Conservation (phyloP, 208 protist species). For the Acanthamoeba healyi region DNA sequence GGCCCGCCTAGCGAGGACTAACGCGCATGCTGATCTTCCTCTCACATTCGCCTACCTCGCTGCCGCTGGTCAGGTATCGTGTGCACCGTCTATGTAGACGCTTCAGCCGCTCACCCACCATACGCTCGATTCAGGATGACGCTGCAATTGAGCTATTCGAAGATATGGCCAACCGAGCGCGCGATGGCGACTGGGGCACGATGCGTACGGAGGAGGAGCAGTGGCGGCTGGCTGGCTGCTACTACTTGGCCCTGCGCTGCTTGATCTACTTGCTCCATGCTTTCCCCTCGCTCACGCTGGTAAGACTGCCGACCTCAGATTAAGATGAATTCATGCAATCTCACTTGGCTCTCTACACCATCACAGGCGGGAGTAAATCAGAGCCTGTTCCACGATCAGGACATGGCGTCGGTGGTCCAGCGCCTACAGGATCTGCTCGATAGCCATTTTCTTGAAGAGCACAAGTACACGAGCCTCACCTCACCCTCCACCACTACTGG, state of each 20-base stretch:
- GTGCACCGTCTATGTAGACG: too few relatives aligned
- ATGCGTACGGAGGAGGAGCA: neutral
- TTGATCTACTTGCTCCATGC: neutral
- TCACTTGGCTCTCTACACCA: neutral
- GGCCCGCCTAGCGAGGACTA: too few relatives aligned
- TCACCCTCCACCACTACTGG: too few relatives aligned
- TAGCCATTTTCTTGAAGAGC: neutral
- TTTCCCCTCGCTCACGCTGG: neutral
- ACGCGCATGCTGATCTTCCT: neutral
- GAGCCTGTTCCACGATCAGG: neutral
- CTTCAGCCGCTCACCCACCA: too few relatives aligned
- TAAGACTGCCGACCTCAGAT: neutral
- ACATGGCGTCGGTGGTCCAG: neutral
- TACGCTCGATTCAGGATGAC: too few relatives aligned
- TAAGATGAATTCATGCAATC: neutral
- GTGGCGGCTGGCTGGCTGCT: neutral
- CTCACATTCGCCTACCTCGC: neutral
- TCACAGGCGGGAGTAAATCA: neutral
- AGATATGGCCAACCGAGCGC: neutral
- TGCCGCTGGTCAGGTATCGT: too few relatives aligned
- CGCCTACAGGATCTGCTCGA: neutral
- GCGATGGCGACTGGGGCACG: neutral
- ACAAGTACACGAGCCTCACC: too few relatives aligned
- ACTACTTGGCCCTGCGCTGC: neutral
- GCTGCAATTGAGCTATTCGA: neutral